Evolutionary conservation across 2,329 filamentous ascomycete genomes (phyloP).

Genomic region (Acephala macrosclerotiorum): DNA sequence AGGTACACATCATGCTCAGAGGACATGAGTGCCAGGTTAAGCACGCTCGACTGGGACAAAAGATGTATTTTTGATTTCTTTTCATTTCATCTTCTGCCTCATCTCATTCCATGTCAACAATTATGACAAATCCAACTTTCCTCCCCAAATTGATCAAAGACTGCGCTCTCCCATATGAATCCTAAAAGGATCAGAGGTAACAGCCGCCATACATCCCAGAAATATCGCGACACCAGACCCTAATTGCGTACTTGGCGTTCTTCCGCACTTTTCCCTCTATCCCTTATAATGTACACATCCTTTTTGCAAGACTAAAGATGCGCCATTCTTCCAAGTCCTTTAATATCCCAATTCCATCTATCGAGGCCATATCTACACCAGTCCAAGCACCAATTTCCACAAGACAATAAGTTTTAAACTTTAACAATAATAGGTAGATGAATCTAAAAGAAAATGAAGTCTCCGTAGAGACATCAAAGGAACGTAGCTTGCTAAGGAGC

Average conservation of each 20-base stretch:
- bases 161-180: slow-evolving; percentile 42
- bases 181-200: slow-evolving; percentile 36
- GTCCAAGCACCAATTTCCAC: not conserved
- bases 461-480: slow-evolving; percentile 17
- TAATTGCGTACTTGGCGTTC: slow-evolving; percentile 5
- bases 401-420: slow-evolving; percentile 14
- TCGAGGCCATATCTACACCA: slow-evolving; percentile 1
- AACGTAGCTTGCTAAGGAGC: slow-evolving; percentile 40
- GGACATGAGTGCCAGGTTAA: no score
- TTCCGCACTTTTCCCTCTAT: not conserved
- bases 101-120: not conserved
- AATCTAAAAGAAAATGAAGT: not conserved
- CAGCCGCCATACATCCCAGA: slow-evolving; percentile 37
- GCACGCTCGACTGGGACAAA: no score
- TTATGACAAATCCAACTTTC: not conserved
- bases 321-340: slow-evolving; percentile 10
- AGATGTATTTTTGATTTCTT: not conserved
- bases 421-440: slow-evolving; percentile 19
- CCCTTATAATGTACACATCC: slow-evolving; percentile 17
- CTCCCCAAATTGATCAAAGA: slow-evolving; percentile 31
- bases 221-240: not conserved
- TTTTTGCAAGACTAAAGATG: slow-evolving; percentile 16
- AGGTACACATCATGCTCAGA: no score
- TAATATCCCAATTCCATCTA: slow-evolving; percentile 13
- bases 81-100: not conserved